phyloP scores from a whole-genome alignment of 2,329 filamentous ascomycete species.

The Grosmannia clavigera region DNA sequence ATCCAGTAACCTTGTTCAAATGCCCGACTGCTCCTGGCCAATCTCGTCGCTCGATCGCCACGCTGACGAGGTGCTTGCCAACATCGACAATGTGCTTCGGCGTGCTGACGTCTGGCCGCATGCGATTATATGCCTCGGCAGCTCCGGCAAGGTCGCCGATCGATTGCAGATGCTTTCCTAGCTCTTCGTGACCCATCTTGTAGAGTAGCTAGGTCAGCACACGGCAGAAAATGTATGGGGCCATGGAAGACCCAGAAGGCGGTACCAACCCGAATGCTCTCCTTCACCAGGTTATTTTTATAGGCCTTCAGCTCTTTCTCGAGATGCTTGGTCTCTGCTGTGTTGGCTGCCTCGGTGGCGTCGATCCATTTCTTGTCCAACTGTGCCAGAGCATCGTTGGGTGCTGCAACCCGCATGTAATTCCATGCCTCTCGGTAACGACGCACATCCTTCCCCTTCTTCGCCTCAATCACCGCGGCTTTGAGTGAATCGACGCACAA shows the following conservation, averaged over 20 bases:
- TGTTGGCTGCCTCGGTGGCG: constrained; percentile 51
- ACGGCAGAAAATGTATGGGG: not conserved
- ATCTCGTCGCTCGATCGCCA: constrained; percentile 64
- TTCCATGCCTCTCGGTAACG: constrained; percentile 60
- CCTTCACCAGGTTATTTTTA: constrained; percentile 94
- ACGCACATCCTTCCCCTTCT: constrained; percentile 58
- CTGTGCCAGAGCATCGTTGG: constrained; percentile 53
- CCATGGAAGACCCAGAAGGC: not conserved
- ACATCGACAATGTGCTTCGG: constrained; percentile 75
- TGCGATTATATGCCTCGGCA: constrained; percentile 66
- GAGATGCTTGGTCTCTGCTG: constrained; percentile 59
- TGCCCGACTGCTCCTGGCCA: constrained; percentile 56
- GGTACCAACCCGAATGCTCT: constrained; percentile 70
- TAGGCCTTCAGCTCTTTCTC: constrained; percentile 82
- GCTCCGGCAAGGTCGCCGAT: constrained; percentile 64
- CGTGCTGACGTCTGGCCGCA: constrained; percentile 83
- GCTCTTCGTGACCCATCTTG: constrained; percentile 88
- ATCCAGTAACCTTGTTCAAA: constrained; percentile 49
- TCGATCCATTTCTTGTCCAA: constrained; percentile 68
- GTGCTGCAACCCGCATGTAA: constrained; percentile 49
- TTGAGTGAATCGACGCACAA: constrained; percentile 73
- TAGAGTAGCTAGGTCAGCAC: not conserved
- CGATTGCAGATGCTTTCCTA: constrained; percentile 70
- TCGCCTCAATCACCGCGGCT: constrained; percentile 63
- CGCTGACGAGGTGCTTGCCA: constrained; percentile 62